Percentiles rank a stretch among this genome's conserved stretches.
Evolutionary conservation across 805 yeast genomes (phyloP).

Genomic region (Kazachstania kunashirensis): DNA sequence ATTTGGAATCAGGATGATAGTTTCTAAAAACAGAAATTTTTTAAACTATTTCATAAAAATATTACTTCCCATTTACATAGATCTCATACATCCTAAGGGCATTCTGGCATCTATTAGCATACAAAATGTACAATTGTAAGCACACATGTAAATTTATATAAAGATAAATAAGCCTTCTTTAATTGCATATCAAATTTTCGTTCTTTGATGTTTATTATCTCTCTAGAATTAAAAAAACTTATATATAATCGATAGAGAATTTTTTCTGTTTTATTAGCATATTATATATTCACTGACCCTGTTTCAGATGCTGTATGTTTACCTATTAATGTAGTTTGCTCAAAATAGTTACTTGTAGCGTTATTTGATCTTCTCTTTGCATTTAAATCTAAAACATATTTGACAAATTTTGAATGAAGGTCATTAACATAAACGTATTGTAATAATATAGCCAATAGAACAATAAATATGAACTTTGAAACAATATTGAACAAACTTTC

Average conservation of each 20-base stretch:
- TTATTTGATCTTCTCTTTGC: not conserved
- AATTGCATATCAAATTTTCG: not conserved
- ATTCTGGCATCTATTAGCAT: too few species aligned
- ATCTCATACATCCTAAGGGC: too few species aligned
- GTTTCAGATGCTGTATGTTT: not conserved
- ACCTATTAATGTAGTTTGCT: constrained; percentile 8
- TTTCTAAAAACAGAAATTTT: not conserved
- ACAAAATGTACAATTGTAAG: too few species aligned
- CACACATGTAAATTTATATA: too few species aligned
- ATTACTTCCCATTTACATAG: too few species aligned
- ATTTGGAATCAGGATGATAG: constrained; percentile 2
- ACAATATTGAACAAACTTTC: constrained; percentile 15
- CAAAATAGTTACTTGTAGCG: constrained; percentile 2
- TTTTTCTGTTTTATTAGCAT: not conserved
- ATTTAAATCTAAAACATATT: constrained; percentile 5
- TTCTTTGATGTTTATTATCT: not conserved
- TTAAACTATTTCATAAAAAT: not conserved
- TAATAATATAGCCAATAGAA: constrained; percentile 13
- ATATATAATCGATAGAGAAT: not conserved
- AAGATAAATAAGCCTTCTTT: too few species aligned
- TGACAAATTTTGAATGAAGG: constrained; percentile 12
- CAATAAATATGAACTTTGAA: constrained; percentile 15
- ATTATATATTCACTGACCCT: too few species aligned
- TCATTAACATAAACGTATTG: constrained; percentile 18
- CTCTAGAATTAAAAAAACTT: not conserved